phyloP scores from a whole-genome alignment of 2,329 filamentous ascomycete genomes.

The Microsporum audouinii region DNA sequence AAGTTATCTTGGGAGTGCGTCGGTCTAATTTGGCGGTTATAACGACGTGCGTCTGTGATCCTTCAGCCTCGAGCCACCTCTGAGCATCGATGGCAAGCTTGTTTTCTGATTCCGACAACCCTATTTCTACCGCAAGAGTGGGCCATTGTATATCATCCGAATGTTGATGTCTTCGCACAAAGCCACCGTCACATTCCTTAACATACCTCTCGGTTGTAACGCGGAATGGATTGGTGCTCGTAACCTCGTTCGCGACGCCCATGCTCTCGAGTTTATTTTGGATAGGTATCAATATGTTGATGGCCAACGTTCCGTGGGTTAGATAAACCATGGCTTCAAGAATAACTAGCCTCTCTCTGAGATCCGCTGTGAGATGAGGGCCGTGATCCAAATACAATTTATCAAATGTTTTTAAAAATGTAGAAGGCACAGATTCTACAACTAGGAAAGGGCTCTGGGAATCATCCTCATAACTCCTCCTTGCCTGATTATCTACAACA shows the following conservation, averaged over 20 bases:
- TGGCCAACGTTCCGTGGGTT: not conserved
- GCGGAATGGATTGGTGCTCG: too few species aligned
- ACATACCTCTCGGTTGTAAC: not conserved
- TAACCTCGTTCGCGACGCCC: not conserved
- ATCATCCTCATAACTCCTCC: not conserved
- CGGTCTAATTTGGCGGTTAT: conserved; percentile 1
- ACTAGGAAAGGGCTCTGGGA: conserved; percentile 2
- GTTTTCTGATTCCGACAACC: not conserved
- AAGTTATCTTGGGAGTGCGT: not conserved
- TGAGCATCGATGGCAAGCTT: conserved; percentile 5
- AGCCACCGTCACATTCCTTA: not conserved
- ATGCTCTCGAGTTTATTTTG: not conserved
- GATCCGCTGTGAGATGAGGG: not conserved
- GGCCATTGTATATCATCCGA: not conserved
- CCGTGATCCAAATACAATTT: not conserved
- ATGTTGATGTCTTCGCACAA: not conserved
- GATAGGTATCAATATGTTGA: not conserved
- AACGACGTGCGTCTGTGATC: not conserved
- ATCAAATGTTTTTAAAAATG: not conserved
- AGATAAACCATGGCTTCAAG: not conserved
- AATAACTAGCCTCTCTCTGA: not conserved
- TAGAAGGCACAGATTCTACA: not conserved
- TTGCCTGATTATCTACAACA: not conserved
- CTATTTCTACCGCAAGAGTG: not conserved
- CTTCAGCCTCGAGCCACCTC: conserved; percentile 3